phyloP scores from a whole-genome alignment of 495 filamentous ascomycete species.

The Xylaria castorea region DNA sequence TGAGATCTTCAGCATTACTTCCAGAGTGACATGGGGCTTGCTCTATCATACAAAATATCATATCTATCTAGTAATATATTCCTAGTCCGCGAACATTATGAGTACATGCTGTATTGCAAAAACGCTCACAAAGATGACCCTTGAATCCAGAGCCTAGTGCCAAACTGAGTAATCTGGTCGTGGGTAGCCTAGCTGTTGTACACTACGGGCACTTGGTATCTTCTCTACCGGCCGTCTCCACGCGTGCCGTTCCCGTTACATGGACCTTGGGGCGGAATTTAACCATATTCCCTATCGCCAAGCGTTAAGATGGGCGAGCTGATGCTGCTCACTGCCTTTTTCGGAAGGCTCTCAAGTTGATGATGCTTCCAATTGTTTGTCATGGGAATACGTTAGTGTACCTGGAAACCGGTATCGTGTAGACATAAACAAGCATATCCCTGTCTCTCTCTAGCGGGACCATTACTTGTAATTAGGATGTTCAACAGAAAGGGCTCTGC shows the following conservation, averaged over 20 bases:
- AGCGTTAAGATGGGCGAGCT: constrained; percentile 11
- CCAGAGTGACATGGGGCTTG: neutral
- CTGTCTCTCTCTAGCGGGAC: neutral
- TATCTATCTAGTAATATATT: neutral
- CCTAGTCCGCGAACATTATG: neutral
- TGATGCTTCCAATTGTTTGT: constrained; percentile 9
- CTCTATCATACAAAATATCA: neutral
- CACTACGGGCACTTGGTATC: neutral
- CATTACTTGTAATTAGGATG: neutral
- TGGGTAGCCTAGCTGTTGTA: neutral
- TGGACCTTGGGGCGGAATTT: constrained; percentile 15
- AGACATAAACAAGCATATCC: neutral
- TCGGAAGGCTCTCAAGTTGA: neutral
- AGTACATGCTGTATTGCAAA: neutral
- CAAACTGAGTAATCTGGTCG: neutral
- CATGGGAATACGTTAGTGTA: neutral
- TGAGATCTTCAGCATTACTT: neutral
- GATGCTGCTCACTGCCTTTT: constrained; percentile 22
- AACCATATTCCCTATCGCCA: constrained; percentile 8
- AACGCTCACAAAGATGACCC: neutral
- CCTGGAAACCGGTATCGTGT: neutral
- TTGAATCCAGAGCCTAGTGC: neutral
- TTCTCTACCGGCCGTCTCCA: constrained; percentile 10
- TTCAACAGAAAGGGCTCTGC: neutral
- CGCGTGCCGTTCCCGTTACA: constrained; percentile 22